Evolutionary conservation across 441 rosid genomes (phyloP).

Genomic region (Croton setiger): DNA sequence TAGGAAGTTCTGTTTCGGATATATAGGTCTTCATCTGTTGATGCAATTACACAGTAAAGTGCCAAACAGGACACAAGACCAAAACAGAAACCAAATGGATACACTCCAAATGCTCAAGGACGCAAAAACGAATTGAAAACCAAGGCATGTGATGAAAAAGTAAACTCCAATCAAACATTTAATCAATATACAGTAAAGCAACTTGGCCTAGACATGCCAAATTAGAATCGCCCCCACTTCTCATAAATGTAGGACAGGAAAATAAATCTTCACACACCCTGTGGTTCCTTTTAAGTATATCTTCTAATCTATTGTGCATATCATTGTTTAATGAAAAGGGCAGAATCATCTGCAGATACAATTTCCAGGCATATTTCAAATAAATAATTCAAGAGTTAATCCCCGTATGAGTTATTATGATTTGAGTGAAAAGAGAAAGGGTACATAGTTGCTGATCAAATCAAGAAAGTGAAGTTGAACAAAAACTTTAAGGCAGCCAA

Average conservation of each 20-base stretch:
- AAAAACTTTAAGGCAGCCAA: neutral
- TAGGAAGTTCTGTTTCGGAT: neutral
- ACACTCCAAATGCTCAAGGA: neutral
- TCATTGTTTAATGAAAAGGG: neutral
- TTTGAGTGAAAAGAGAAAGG: neutral
- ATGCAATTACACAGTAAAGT: neutral
- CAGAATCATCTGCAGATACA: neutral
- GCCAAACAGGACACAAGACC: neutral
- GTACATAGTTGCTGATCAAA: neutral
- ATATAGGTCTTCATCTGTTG: neutral
- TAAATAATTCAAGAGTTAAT: neutral
- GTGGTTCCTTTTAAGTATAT: too few species aligned
- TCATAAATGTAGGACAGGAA: neutral
- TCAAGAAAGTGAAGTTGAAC: neutral
- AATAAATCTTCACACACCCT: neutral
- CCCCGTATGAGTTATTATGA: neutral
- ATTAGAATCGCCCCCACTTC: neutral
- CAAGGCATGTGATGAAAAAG: neutral
- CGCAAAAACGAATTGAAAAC: neutral
- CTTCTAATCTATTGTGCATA: too few species aligned
- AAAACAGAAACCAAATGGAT: neutral
- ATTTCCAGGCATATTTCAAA: neutral
- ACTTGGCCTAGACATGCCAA: neutral
- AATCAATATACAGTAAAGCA: neutral
- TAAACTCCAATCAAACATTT: neutral